Base-by-base conservation (phyloP, 116 monocot species). In the Trichopus zeylanicus region DNA sequence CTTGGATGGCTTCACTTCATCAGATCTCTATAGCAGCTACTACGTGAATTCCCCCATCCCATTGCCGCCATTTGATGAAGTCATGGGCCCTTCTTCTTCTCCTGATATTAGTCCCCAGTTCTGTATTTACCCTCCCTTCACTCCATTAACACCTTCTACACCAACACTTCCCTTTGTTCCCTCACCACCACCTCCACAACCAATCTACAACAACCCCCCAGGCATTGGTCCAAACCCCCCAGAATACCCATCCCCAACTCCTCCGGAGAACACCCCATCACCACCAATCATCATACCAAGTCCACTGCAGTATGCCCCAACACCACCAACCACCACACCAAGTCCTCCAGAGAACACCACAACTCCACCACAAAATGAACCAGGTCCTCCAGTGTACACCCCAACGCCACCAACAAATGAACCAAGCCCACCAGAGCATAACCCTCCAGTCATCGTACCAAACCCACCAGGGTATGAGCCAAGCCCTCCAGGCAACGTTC, bases 121-220 rank as follows among this genome's bases (percentile, higher is more conserved):
- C 23, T 84, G 84, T 34, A 31, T 73, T 31, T 66, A 70, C 24
- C 80, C 80, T 9, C 78, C 83, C 21, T 22, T 60, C 31, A 57
- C 55, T 34, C 77, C 75, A 3, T n/a, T 64, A 18, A 74, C 78
- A 9, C 83, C 78, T 26, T 67, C 57, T 2, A 49, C 68, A 30
- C 67, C 53, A 15, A 46, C 24, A 8, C 18, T 67, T 10, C 74
- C 71, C 29, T 48, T 56, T 10, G 66, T 20, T 60, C 48, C 51
- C 7, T 51, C 30, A 64, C 49, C 38, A 28, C 55, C 55, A 22
- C 28, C 55, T 29, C 37, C 60, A 56, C 13, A 32, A 28, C 18
- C 24, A 31, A 18, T 6, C 2, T 72, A 71, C 0, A 62, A 49
- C 53, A 66, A 66, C 0, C 89, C 84, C 6, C 62, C 75, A 25